Conservation (phyloP, 495 filamentous ascomycete genomes). For the Filosporella fistucella region DNA sequence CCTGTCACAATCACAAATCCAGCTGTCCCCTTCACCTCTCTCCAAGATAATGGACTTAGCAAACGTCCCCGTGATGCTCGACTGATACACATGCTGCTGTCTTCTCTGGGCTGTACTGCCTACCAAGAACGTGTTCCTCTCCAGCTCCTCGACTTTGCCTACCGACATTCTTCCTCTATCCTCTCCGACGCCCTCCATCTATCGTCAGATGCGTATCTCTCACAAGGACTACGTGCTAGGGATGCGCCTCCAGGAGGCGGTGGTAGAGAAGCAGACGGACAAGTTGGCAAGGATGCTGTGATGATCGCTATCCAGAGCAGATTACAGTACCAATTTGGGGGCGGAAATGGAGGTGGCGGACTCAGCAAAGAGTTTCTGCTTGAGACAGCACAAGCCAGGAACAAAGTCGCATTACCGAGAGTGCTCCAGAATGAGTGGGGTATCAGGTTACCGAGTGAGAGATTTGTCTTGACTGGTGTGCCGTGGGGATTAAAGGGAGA, state of each 20-base stretch:
- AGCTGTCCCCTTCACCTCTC: conserved; percentile 39
- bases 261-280: conserved; percentile 37
- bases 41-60: conserved; percentile 55
- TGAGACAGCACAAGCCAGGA: conserved; percentile 78
- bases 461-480: conserved; percentile 82
- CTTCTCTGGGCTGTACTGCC: conserved; percentile 76
- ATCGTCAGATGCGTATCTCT: conserved; percentile 56
- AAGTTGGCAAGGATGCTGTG: conserved; percentile 42
- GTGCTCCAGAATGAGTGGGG: conserved; percentile 71
- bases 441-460: conserved; percentile 80
- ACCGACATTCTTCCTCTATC: conserved; percentile 65
- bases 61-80: conserved; percentile 87
- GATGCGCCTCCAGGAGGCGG: conserved; percentile 39
- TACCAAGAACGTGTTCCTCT: conserved; percentile 95
- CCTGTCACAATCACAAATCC: conserved; percentile 27
- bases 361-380: conserved; percentile 82
- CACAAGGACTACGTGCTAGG: conserved; percentile 43
- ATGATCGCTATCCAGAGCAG: conserved; percentile 44
- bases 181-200: conserved; percentile 63
- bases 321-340: conserved; percentile 47
- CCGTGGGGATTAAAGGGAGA: conserved; percentile 80
- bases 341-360: conserved; percentile 38
- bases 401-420: conserved; percentile 72
- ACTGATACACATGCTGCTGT: conserved; percentile 85
- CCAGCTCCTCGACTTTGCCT: conserved; percentile 94